phyloP scores from a whole-genome alignment of 1,284 basidiomycete genomes.

The Schizophyllum amplum region DNA sequence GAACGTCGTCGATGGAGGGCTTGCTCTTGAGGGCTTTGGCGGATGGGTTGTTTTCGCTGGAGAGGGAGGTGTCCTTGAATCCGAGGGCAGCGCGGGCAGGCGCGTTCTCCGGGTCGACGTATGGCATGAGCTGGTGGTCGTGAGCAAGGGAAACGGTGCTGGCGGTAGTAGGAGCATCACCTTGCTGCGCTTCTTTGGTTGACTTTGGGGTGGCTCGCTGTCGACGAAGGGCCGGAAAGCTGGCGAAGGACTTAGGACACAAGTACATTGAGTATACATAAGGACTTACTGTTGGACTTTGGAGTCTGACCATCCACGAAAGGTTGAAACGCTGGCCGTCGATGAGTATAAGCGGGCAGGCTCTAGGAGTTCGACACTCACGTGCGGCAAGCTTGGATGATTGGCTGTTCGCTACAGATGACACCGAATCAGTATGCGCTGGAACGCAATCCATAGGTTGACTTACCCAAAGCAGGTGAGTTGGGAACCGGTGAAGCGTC shows the following conservation, averaged over 20 bases:
- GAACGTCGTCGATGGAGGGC: slow-evolving; percentile 1
- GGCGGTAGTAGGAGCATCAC: background rate
- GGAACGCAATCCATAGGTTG: too few relatives aligned
- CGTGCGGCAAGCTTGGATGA: background rate
- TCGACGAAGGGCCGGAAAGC: slow-evolving; percentile 5
- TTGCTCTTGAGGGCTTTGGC: background rate
- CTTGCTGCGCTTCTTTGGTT: background rate
- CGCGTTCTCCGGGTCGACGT: slow-evolving; percentile 35
- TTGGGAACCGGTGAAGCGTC: background rate
- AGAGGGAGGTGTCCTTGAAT: slow-evolving; percentile 12
- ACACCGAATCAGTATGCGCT: background rate
- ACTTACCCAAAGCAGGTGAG: background rate
- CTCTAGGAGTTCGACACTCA: background rate
- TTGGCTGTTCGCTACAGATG: background rate
- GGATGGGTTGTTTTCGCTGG: slow-evolving; percentile 1
- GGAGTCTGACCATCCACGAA: slow-evolving; percentile 52
- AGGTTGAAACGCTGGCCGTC: slow-evolving; percentile 32
- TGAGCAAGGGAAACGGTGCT: background rate
- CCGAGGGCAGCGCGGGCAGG: slow-evolving; percentile 26
- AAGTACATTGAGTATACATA: too few relatives aligned
- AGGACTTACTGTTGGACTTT: slow-evolving; percentile 12
- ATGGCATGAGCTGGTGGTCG: slow-evolving; percentile 37
- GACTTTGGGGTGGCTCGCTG: background rate
- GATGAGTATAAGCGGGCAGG: background rate
- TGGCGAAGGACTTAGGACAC: slow-evolving; percentile 19